Evolutionary conservation across 768 basidiomycete species (phyloP).

Genomic region (Nevesoporus exiguus): DNA sequence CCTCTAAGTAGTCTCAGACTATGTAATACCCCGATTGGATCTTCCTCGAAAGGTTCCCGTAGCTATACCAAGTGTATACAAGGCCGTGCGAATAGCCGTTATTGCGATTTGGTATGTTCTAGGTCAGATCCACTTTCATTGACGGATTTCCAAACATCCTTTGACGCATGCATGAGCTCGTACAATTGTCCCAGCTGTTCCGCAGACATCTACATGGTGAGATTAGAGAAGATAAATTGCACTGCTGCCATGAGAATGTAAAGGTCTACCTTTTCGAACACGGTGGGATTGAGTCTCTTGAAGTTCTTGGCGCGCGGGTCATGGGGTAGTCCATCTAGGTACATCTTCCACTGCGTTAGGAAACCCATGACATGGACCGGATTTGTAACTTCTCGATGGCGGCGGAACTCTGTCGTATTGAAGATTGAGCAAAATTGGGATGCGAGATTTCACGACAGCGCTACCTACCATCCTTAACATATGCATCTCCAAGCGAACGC

Average conservation of each 20-base stretch:
- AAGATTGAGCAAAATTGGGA: slow-evolving; percentile 3
- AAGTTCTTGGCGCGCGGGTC: slow-evolving; percentile 43
- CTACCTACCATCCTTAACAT: slow-evolving; percentile 70
- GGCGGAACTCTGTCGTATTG: slow-evolving; percentile 69
- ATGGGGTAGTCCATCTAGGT: slow-evolving; percentile 69
- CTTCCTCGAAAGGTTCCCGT: not conserved
- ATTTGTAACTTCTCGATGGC: slow-evolving; percentile 77
- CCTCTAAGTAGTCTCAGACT: slow-evolving; percentile 3
- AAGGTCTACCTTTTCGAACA: slow-evolving; percentile 67
- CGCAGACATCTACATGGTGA: slow-evolving; percentile 62
- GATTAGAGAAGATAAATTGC: not conserved
- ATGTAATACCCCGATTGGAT: slow-evolving; percentile 2
- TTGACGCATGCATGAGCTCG: slow-evolving; percentile 90
- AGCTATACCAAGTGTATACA: slow-evolving; percentile 8
- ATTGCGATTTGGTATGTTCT: slow-evolving; percentile 12
- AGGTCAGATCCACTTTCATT: slow-evolving; percentile 4
- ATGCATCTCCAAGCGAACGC: slow-evolving; percentile 81
- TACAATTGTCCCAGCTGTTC: slow-evolving; percentile 94
- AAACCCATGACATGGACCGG: slow-evolving; percentile 93
- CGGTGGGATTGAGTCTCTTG: slow-evolving; percentile 63
- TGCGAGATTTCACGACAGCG: not conserved
- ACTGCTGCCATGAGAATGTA: not conserved
- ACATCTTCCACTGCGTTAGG: slow-evolving; percentile 91
- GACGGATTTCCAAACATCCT: slow-evolving; percentile 78
- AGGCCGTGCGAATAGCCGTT: slow-evolving; percentile 2